Evolutionary conservation across 257 asterid genomes (phyloP).

Genomic region (Ballota nigra): DNA sequence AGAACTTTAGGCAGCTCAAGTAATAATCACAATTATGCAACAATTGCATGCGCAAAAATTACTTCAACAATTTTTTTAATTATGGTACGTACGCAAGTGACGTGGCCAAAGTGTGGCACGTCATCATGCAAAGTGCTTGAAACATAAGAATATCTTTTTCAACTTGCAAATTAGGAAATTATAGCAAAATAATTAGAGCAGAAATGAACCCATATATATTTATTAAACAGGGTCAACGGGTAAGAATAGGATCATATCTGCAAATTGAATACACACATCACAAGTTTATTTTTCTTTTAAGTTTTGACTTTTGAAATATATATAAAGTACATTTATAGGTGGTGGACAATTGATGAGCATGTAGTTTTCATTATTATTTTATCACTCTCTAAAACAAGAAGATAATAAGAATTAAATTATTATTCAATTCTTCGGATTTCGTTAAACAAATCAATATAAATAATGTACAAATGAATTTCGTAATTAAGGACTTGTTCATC

Average conservation of each 20-base stretch:
- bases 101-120: constrained; percentile 5
- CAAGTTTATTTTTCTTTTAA: neutral
- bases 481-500: neutral
- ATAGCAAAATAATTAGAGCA: constrained; percentile 12
- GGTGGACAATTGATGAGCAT: constrained; percentile 7
- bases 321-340: neutral
- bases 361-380: neutral
- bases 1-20: neutral
- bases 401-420: neutral
- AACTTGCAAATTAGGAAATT: neutral
- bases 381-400: neutral
- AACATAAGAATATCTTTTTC: neutral
- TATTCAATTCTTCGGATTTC: neutral
- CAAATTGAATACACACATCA: constrained; percentile 20
- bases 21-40: neutral
- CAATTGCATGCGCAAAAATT: neutral
- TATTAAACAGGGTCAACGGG: constrained; percentile 27
- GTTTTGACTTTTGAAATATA: neutral
- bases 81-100: neutral
- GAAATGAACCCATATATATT: neutral
- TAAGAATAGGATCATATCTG: neutral
- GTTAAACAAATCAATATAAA: neutral
- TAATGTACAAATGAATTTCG: too few relatives aligned
- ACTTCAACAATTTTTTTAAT: neutral
- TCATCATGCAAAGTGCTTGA: neutral